Base-by-base conservation (phyloP, 2,329 filamentous ascomycete species). In the Dothideomycetes sp. region DNA sequence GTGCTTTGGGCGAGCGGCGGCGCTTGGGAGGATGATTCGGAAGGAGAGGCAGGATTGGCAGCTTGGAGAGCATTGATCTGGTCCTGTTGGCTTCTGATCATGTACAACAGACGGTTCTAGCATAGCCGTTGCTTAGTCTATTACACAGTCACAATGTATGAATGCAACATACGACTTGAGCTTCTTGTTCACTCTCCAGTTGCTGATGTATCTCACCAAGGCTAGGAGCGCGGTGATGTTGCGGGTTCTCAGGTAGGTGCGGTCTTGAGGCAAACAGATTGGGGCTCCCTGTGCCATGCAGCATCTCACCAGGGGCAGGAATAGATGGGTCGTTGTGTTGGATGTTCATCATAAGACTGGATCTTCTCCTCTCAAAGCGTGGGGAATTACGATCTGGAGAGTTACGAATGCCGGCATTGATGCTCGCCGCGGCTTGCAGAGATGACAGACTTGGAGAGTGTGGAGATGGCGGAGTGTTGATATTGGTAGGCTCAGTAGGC, bases 191-290 rank as follows among this genome's bases (percentile, higher is more conserved):
- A 38, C 78, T 81, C 58, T 87, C 82, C 2, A 87, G 68, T 59
- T 86, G 80, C 55, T 87, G 82, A 49, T 87, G 81, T 31, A 87
- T 72, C 58, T 86, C 81, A 14, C 82, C 82, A 45, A 87, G 59
- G 54, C 81, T 86, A 2, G 81, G 81, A 1, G 79, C 64, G 36
- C 82, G 70, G 48, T 76, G 73, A 52, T 83, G 80, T 49, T 76
- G 71, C 12, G 77, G n/a, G n/a, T n/a, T n/a, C n/a, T n/a, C n/a
- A n/a, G n/a, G n/a, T n/a, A n/a, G n/a, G 73, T 48, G 78, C 75
- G 24, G 41, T 64, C 53, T 43, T 59, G 22, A 63, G 61, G 42
- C 65, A 18, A 35, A 34, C 17, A 14, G 16, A 32, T 32, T 14
- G 5, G n/a, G 11, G n/a, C n/a, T n/a, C n/a, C n/a, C n/a, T n/a